Percentiles rank a stretch among this genome's conserved stretches.
These are phyloP conservation scores for Pythium scleroteichum DNA, from an alignment of 352 stramenopile species.

Conservation along the genomic window DNA sequence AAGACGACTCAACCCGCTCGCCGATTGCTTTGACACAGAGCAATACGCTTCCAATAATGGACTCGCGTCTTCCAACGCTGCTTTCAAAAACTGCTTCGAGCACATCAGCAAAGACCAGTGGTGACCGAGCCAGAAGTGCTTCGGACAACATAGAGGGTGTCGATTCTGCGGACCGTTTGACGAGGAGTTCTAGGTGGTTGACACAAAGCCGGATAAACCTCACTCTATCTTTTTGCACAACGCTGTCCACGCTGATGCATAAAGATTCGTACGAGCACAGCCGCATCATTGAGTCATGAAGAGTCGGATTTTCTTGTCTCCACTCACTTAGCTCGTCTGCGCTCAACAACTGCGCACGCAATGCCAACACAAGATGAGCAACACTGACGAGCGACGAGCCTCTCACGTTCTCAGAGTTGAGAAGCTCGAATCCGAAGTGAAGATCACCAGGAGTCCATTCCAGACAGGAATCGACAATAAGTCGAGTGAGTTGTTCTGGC, in stretches of 20 bases:
- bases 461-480: constrained; percentile 75
- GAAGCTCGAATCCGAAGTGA: constrained; percentile 58
- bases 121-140: constrained; percentile 43
- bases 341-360: constrained; percentile 42
- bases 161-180: constrained; percentile 31
- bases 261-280: constrained; percentile 12
- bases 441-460: constrained; percentile 72
- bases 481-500: constrained; percentile 65
- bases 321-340: constrained; percentile 29
- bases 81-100: constrained; percentile 61
- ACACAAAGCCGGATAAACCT: constrained; percentile 58
- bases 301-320: not conserved
- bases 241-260: constrained; percentile 6
- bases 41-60: constrained; percentile 43
- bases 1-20: constrained; percentile 32
- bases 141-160: constrained; percentile 51
- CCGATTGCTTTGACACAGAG: constrained; percentile 66
- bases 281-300: constrained; percentile 9
- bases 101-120: constrained; percentile 46
- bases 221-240: not conserved
- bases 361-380: constrained; percentile 61
- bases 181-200: constrained; percentile 61
- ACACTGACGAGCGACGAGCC: constrained; percentile 57
- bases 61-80: constrained; percentile 54
- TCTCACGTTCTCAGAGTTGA: constrained; percentile 40